These are phyloP conservation scores for Spatholobus suberectus DNA, from an alignment of 306 rosid genomes.

Conservation along the genomic window DNA sequence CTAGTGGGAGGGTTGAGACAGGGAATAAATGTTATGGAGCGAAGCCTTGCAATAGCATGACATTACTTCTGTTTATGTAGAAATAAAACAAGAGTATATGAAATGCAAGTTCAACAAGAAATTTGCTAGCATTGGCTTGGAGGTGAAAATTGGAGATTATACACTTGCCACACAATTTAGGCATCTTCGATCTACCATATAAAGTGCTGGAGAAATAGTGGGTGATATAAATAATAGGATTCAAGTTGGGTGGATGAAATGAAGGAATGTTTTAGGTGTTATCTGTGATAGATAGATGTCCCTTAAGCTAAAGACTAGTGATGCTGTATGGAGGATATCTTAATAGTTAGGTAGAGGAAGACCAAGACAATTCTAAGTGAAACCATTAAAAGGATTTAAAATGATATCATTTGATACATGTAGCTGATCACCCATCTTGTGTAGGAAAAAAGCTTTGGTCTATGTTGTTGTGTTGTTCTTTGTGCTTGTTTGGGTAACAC, in stretches of 20 bases:
- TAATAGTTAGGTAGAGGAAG: neutral
- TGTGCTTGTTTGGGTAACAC: neutral
- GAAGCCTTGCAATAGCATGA: constrained; percentile 1
- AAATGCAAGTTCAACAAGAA: neutral
- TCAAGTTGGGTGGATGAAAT: neutral
- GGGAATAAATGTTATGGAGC: neutral
- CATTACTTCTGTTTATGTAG: neutral
- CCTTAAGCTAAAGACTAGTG: neutral
- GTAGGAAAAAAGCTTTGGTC: neutral
- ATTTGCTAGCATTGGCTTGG: neutral
- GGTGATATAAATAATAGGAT: neutral
- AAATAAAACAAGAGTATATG: neutral
- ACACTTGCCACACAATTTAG: neutral
- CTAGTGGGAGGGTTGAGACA: neutral
- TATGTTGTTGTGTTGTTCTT: neutral
- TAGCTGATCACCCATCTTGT: neutral
- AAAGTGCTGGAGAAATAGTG: neutral
- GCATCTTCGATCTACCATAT: neutral
- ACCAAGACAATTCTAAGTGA: neutral
- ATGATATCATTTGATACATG: neutral
- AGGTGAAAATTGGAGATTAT: constrained; percentile 1
- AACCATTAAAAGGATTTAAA: neutral
- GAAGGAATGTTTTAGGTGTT: neutral
- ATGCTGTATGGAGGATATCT: neutral
- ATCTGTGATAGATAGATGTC: constrained; percentile 7